Conservation (phyloP, 2,329 filamentous ascomycete species). For the Passalora sequoiae region DNA sequence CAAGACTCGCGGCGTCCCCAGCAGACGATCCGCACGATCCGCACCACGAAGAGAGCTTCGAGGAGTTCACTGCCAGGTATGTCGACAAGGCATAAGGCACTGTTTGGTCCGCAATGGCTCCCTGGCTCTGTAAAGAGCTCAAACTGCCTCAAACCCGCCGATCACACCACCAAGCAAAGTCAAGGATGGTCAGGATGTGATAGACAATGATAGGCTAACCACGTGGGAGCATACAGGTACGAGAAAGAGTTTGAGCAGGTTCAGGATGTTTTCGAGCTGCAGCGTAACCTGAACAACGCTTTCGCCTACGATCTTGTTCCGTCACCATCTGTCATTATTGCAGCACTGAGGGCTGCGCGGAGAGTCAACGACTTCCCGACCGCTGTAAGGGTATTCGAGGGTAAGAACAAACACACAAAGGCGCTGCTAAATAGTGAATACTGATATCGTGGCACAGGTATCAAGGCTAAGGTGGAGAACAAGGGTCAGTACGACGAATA, state of each 20-base stretch:
- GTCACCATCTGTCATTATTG: slow-evolving; percentile 81
- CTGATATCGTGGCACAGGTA: slow-evolving; percentile 52
- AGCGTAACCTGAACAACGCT: slow-evolving; percentile 98
- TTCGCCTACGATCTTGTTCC: slow-evolving; percentile 99
- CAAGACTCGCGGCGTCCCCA: slow-evolving; percentile 23
- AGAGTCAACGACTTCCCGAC: slow-evolving; percentile 98
- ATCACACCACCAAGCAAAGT: slow-evolving; percentile 7
- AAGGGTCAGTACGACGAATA: slow-evolving; percentile 95
- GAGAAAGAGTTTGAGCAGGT: slow-evolving; percentile 98
- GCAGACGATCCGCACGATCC: slow-evolving; percentile 41
- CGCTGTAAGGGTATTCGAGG: slow-evolving; percentile 97
- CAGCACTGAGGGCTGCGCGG: slow-evolving; percentile 87
- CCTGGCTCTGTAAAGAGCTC: slow-evolving; percentile 23
- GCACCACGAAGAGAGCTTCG: slow-evolving; percentile 94
- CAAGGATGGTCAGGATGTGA: neutral
- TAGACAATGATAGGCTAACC: neutral
- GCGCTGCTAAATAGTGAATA: neutral
- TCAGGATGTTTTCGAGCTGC: slow-evolving; percentile 97
- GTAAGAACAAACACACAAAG: slow-evolving; percentile 45
- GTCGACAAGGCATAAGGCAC: slow-evolving; percentile 22
- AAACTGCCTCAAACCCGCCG: slow-evolving; percentile 26
- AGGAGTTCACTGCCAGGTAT: slow-evolving; percentile 97
- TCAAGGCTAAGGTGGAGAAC: slow-evolving; percentile 99
- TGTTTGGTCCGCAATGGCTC: too few species aligned
- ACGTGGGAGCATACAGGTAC: slow-evolving; percentile 59